Evolutionary conservation across 2,329 filamentous ascomycete species (phyloP).

Genomic region (Nemania bipapillata): DNA sequence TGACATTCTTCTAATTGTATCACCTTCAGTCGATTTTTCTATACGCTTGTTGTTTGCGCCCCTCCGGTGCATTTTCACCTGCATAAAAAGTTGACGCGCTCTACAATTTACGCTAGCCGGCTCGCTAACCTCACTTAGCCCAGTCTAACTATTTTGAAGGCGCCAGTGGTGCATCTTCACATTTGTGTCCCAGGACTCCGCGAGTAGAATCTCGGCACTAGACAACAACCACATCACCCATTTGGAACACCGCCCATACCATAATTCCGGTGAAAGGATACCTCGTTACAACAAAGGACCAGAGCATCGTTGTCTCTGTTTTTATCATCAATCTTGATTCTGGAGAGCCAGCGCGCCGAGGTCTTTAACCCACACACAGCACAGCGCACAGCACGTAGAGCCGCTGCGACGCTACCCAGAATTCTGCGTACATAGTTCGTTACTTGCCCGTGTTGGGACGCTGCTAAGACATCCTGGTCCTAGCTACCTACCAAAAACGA

Average conservation of each 20-base stretch:
- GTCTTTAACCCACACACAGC: conserved; percentile 2
- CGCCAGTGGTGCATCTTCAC: conserved; percentile 29
- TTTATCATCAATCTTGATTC: background rate
- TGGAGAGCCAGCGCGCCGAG: background rate
- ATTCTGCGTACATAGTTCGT: conserved; percentile 4
- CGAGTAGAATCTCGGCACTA: conserved; percentile 15
- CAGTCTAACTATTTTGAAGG: conserved; percentile 46
- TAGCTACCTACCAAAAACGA: conserved; percentile 30
- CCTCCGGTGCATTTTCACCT: conserved; percentile 46
- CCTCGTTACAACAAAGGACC: conserved; percentile 17
- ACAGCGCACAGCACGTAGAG: conserved; percentile 18
- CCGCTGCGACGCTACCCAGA: conserved; percentile 26
- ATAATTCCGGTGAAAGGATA: background rate
- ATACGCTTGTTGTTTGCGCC: conserved; percentile 42
- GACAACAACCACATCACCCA: conserved; percentile 16
- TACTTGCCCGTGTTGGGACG: conserved; percentile 4
- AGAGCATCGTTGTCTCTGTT: background rate
- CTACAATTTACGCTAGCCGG: conserved; percentile 45
- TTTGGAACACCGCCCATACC: conserved; percentile 5
- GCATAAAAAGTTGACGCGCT: conserved; percentile 49
- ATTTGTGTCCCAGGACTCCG: conserved; percentile 27
- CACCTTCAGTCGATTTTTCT: conserved; percentile 15
- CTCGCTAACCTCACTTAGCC: conserved; percentile 49
- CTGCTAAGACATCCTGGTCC: conserved; percentile 25
- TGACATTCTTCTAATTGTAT: conserved; percentile 22